Base-by-base conservation (phyloP, 371 early-diverging fungal species). In the Mortierella sp. region DNA sequence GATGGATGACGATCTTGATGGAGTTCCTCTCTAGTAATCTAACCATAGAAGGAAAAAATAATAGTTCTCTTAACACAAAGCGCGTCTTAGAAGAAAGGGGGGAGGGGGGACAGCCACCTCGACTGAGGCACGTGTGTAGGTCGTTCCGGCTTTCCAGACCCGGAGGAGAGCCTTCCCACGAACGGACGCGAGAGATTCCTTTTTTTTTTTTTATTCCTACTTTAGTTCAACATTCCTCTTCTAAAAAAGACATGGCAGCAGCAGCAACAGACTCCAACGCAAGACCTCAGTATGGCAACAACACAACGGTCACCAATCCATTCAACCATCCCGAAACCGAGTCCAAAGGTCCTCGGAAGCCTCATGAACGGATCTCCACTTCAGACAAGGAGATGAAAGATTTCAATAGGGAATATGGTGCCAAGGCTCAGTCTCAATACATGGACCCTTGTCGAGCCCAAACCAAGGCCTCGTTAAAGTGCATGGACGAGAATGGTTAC, bases 361-460 rank as follows among this genome's bases (percentile, higher is more conserved):
- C 65, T 50, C 79, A 72, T 50, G 79, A 77, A 16, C 79, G 55
- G 64, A 68, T 72, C 55, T 59, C 26, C 19, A 72, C 79, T 18
- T 65, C 72, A 25, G 79, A 77, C 57, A 66, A 72, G 4, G 79
- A 77, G 46, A 19, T 77, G 46, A 77, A 77, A 60, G 83, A 86
- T 53, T 89, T 89, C 69, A 87, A 88, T 62, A 84, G 86, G 53
- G 82, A 83, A 60, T 87, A 87, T 37, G 82, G 84, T 58, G 58
- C 72, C 26, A 91, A 91, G 57, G 80, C 81, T 51, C 81, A 85
- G 19, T 87, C 90, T 19, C 85, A 88, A 46, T 91, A 85, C 67
- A 84, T 89, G 84, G 89, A 91, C 60, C 89, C 90, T 16, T 91
- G 91, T 81, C 84, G 82, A 0, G 53, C 81, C 28, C 88, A 89